Percentiles rank a stretch among this genome's conserved stretches.
These are phyloP conservation scores for Cudoniella acicularis DNA, from an alignment of 495 filamentous ascomycete genomes.

Conservation along the genomic window DNA sequence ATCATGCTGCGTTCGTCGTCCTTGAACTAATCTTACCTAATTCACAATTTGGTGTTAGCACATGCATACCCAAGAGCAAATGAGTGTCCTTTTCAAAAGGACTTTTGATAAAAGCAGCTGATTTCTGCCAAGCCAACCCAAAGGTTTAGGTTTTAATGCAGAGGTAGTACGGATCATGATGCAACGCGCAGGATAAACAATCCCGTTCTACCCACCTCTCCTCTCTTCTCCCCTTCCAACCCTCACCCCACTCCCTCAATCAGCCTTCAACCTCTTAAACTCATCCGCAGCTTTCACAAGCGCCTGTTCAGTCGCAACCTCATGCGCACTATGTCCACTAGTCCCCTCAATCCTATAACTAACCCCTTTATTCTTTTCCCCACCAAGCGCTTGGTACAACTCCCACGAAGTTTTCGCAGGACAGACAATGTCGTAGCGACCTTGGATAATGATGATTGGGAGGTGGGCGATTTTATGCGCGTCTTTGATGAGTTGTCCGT, in stretches of 20 bases:
- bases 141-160: too few relatives aligned
- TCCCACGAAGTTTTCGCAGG: constrained; percentile 39
- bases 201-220: too few relatives aligned
- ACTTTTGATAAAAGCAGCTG: too few relatives aligned
- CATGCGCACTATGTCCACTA: constrained; percentile 34
- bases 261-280: constrained; percentile 18
- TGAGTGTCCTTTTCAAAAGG: too few relatives aligned
- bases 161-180: too few relatives aligned
- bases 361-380: constrained; percentile 27
- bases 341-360: constrained; percentile 32
- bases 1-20: too few relatives aligned
- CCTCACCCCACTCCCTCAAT: background rate
- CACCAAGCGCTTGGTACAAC: constrained; percentile 35
- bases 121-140: too few relatives aligned
- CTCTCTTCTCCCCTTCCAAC: background rate
- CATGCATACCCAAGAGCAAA: too few relatives aligned
- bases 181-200: too few relatives aligned
- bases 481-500: constrained; percentile 36
- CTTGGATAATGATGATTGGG: constrained; percentile 41
- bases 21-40: too few relatives aligned
- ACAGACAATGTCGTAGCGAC: constrained; percentile 41
- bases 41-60: too few relatives aligned
- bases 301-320: constrained; percentile 16
- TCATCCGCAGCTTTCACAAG: constrained; percentile 24
- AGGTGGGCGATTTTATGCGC: constrained; percentile 38